These are phyloP conservation scores for Phyllosticta paracitricarpa DNA, from an alignment of 2,329 filamentous ascomycete species.

Conservation along the genomic window DNA sequence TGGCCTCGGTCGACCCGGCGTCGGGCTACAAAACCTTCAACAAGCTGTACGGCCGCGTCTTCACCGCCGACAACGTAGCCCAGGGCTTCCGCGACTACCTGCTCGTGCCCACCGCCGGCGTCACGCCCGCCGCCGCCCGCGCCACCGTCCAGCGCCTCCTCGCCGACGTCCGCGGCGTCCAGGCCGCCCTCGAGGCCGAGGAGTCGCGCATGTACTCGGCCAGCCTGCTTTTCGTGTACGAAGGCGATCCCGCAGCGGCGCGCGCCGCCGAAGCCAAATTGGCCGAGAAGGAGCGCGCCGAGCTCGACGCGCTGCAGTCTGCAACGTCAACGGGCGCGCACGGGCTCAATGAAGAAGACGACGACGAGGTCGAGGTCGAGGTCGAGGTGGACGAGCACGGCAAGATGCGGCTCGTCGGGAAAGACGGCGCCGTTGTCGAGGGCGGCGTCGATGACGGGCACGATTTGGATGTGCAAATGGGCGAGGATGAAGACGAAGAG, in stretches of 20 bases:
- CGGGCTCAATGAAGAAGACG: conserved; percentile 29
- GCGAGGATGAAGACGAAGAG: conserved; percentile 44
- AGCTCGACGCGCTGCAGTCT: conserved; percentile 27
- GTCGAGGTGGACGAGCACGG: conserved; percentile 48
- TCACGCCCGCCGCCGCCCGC: conserved; percentile 21
- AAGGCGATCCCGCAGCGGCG: conserved; percentile 45
- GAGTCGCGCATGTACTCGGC: conserved; percentile 61
- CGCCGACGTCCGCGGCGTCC: conserved; percentile 44
- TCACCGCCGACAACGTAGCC: conserved; percentile 45
- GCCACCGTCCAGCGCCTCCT: conserved; percentile 18
- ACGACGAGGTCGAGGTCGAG: conserved; percentile 33
- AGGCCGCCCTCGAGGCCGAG: conserved; percentile 47
- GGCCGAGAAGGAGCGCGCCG: conserved; percentile 15
- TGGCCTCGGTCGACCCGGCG: conserved; percentile 32
- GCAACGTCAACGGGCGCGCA: conserved; percentile 20
- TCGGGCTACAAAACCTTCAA: conserved; percentile 51
- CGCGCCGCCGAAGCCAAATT: conserved; percentile 14
- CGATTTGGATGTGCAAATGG: neutral
- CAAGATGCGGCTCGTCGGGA: conserved; percentile 38
- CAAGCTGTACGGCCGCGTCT: conserved; percentile 55
- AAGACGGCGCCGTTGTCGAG: conserved; percentile 23
- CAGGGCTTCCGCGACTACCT: conserved; percentile 51
- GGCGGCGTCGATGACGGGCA: neutral
- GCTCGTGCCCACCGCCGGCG: conserved; percentile 25
- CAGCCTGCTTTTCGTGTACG: conserved; percentile 56